Evolutionary conservation across 78 protist genomes (phyloP), one percentile per base, ranked within the genome.

Genomic region (Protostelium mycophagum): DNA sequence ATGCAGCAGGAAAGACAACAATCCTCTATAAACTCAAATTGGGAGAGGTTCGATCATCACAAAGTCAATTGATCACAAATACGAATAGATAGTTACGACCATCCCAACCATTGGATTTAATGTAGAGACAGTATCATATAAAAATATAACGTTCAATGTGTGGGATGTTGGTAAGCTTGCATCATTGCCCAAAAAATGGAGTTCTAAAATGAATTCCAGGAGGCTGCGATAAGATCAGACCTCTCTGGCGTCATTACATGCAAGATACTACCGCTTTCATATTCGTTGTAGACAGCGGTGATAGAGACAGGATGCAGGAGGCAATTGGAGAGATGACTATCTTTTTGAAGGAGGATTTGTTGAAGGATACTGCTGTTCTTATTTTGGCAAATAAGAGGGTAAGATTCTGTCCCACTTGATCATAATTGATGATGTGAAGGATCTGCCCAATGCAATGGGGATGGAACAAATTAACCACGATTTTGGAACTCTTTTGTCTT

Each of bases 1-100:
- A 98, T 83, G 96, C 93, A 28, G 94, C 94, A 38, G 98, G 97
- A 0, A 95, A 95, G 90, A 96, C 97, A 28, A 91, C 97, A 28
- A 87, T 96, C 89, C 31, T 96, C 31, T 95, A 90, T 88, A 84
- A 88, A 38, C 88, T 96, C 9, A 95, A 95, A 86, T 85, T 93
- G 5, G 96, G 95, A 29, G 90, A 90, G 39, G 38, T 90, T n/a
- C n/a, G n/a, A n/a, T n/a, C n/a, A 28, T 86, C 83, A 16, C 73
- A 51, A 51, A 25, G 16, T 51, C 73, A 51, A 51, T 51, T 16
- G 31, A 25, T 51, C 73, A 16, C 73, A 25, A 16, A 51, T 51
- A 5, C 16, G 31, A 16, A 51, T 51, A 51, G 36, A n/a, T 35
- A 28, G 90, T 87, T 23, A 38, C 90, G 23, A 93, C 95, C 63